Percentiles rank a stretch among this genome's conserved stretches.
Conservation (phyloP, 129 eudicot genomes). For the Sambucus nigra region DNA sequence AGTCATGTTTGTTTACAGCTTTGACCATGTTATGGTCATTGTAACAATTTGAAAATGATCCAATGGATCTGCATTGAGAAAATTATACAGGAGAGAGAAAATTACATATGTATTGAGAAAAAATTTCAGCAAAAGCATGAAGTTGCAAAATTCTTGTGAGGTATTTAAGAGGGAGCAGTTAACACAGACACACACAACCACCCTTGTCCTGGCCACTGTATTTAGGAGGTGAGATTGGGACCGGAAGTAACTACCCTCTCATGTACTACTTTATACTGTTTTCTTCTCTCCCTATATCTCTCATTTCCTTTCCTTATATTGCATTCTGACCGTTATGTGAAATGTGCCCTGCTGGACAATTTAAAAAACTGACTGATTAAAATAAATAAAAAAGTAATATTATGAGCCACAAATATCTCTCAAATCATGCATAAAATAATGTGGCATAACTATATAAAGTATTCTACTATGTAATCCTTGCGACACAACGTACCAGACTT, state of each 20-base stretch:
- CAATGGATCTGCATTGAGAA: neutral
- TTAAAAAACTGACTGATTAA: too few relatives aligned
- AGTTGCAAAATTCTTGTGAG: constrained; percentile 30
- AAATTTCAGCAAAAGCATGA: neutral
- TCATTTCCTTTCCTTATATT: too few relatives aligned
- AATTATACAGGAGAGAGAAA: constrained; percentile 1
- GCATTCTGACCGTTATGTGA: too few relatives aligned
- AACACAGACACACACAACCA: neutral
- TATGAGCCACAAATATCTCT: too few relatives aligned
- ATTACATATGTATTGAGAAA: neutral
- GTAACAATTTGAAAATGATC: neutral
- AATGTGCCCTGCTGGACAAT: too few relatives aligned
- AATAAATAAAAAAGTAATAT: too few relatives aligned
- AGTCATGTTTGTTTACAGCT: neutral
- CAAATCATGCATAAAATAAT: too few relatives aligned
- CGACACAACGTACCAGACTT: too few relatives aligned
- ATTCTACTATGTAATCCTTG: too few relatives aligned
- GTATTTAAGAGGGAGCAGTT: neutral
- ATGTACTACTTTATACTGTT: too few relatives aligned
- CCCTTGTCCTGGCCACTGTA: constrained; percentile 14
- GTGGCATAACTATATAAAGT: too few relatives aligned
- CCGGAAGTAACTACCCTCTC: neutral
- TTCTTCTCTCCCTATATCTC: too few relatives aligned
- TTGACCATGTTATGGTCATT: neutral
- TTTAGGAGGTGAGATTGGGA: constrained; percentile 19